Conservation (phyloP, 352 stramenopile species). For the Phytophthora sp. region DNA sequence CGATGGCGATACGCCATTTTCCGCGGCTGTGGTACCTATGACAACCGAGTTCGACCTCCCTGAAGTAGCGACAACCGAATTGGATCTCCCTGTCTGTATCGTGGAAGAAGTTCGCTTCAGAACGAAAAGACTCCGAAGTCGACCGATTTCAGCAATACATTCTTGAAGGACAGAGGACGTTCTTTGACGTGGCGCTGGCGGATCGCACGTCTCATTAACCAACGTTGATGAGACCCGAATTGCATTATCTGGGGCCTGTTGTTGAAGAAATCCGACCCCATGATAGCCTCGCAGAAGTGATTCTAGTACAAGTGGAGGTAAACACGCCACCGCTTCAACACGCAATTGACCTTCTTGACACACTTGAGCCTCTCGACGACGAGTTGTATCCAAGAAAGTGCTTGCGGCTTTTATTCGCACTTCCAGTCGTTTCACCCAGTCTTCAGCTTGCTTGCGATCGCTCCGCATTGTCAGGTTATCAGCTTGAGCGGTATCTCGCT, state of each 20-base stretch:
- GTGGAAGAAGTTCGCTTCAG: constrained; percentile 6
- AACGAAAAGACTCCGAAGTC: constrained; percentile 4
- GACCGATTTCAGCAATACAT: constrained; percentile 38
- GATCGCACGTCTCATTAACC: not conserved
- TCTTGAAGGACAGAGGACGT: constrained; percentile 29
- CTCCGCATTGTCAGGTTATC: constrained; percentile 61
- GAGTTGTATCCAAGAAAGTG: constrained; percentile 54
- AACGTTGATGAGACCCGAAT: not conserved
- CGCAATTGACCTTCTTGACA: constrained; percentile 70
- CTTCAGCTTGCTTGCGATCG: constrained; percentile 68
- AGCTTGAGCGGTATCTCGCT: constrained; percentile 56
- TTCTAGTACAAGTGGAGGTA: constrained; percentile 69
- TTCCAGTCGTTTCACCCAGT: constrained; percentile 52
- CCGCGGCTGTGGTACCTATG: not conserved
- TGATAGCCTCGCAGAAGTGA: constrained; percentile 70
- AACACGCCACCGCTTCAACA: constrained; percentile 65
- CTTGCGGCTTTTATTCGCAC: constrained; percentile 67
- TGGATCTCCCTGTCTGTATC: constrained; percentile 10
- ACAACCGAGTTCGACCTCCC: constrained; percentile 32
- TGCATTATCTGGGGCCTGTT: constrained; percentile 34
- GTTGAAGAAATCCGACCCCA: constrained; percentile 66
- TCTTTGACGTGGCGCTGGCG: not conserved
- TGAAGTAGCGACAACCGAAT: constrained; percentile 18
- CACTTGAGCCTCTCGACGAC: constrained; percentile 54
- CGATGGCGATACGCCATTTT: constrained; percentile 11